Evolutionary conservation across 352 stramenopile species (phyloP), one percentile per base, ranked within the genome.

Genomic region (Globisporangium takayamanum): DNA sequence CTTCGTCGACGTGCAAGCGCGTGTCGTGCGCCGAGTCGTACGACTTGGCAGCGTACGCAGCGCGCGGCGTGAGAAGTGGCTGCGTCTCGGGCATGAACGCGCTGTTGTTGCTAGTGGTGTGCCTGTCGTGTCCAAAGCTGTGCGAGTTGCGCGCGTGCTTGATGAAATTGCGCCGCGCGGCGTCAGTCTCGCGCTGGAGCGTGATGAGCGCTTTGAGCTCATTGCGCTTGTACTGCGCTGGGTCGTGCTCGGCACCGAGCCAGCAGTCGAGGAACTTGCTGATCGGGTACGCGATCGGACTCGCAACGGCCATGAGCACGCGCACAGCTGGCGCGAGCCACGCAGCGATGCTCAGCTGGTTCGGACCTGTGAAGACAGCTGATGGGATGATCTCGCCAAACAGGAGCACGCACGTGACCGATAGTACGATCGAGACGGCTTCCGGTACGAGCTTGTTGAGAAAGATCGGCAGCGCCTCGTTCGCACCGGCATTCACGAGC

Each of bases 311-410:
- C 75, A 99, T 95, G 41, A 98, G 65, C 48, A 87, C 39, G n/a
- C 84, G 82, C 0, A 98, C 88, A 10, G 97, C 49, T 0, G 89
- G 91, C 16, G 83, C 75, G 44, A 98, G 71, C 30, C 60, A 63
- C 16, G 85, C 70, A 0, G 92, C 94, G 22, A 98, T 92, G 11
- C 70, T 60, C 4, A 99, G 74, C 70, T 98, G 94, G 64, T 96
- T 81, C 16, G 91, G 92, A 0, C 95, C 94, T 3, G 94, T 98
- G 66, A 98, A 99, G 36, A 98, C 68, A 1, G 94, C 94, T 0
- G 78, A 94, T 7, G 94, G 94, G 20, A 98, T 73, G 62, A 99
- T 98, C 66, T 99, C 96, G 5, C 94, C 94, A 69, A 98, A 98
- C 37, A 98, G 68, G n/a, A 99, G 74, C 37, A 98, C 89, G 16